These are phyloP conservation scores for Pythium myriotylum DNA, from an alignment of 352 stramenopile species.

Conservation along the genomic window DNA sequence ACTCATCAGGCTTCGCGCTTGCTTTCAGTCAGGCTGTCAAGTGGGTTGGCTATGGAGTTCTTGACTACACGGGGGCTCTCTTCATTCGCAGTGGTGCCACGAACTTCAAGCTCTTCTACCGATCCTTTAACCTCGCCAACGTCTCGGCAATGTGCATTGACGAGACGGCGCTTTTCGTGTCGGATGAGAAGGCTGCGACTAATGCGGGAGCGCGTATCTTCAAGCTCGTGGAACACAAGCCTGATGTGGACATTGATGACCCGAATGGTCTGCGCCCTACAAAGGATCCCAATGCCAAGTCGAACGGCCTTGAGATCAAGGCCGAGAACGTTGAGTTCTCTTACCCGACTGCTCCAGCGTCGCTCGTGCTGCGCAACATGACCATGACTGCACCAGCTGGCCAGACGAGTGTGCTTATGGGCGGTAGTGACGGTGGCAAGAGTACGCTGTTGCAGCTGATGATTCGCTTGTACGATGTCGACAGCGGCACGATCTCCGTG, in stretches of 20 bases:
- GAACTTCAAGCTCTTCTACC: constrained; percentile 54
- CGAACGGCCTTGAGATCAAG: constrained; percentile 35
- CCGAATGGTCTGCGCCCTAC: constrained; percentile 10
- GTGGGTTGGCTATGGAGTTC: constrained; percentile 42
- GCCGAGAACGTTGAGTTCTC: constrained; percentile 56
- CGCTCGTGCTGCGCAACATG: constrained; percentile 69
- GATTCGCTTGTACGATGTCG: constrained; percentile 67
- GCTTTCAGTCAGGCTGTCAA: constrained; percentile 62
- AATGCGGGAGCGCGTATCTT: constrained; percentile 23
- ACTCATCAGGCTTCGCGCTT: constrained; percentile 53
- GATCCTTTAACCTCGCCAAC: constrained; percentile 30
- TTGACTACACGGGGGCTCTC: constrained; percentile 42
- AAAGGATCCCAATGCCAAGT: background rate
- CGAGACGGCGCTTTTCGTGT: constrained; percentile 27
- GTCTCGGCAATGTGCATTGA: constrained; percentile 28
- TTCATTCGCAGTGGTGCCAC: constrained; percentile 50
- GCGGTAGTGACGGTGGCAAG: constrained; percentile 79
- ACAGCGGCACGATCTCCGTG: constrained; percentile 46
- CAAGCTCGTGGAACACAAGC: constrained; percentile 24
- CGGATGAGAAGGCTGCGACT: constrained; percentile 24
- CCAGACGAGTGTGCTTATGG: constrained; percentile 83
- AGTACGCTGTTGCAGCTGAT: constrained; percentile 69
- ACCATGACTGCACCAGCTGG: constrained; percentile 56
- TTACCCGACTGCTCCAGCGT: constrained; percentile 54
- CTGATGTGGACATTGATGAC: constrained; percentile 21